Base-by-base conservation (phyloP, 306 rosid genomes). In the Medicago arabica region DNA sequence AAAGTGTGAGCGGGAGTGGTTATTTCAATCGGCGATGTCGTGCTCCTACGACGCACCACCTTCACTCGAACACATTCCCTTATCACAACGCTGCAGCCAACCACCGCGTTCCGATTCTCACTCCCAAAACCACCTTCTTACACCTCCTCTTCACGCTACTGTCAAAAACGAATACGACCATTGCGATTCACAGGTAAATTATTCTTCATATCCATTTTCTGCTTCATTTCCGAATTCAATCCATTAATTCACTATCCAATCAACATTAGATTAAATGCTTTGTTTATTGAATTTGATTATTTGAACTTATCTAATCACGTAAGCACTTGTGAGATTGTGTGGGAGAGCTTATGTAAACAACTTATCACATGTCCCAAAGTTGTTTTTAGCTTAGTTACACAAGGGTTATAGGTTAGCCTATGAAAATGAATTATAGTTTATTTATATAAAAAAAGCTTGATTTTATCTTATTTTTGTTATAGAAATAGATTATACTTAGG, bases 11-110 rank as follows among this genome's bases (percentile, higher is more conserved):
- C 31, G 31, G 31, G 31, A 28, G 31, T 28, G 31, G 31, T 1
- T 28, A 28, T 28, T 28, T 28, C 57, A 23, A 9, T 54, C 34
- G 16, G 36, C 60, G 15, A 77, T 83, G 88, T 69, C 69, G 75
- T 19, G 39, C 11, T 66, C 79, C 39, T 13, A 4, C 73, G 72
- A 23, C 64, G 64, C 75, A 66, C 63, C 23, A 11, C 74, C 47
- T 16, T 78, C 72, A 72, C 82, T 78, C 9, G 89, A 89, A 1
- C 74, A 75, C 82, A 50, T 80, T 82, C 87, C 91, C 1, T 75
- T 82, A 75, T 54, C 78, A 39, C 83, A 64, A 47, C 87, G 88
- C 46, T 80, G 69, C 46, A 82, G 69, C 9, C 60, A 54, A 15
- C 13, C 75, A 50, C 34, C 84, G 10, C 60, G 38, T 66, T 19